phyloP scores from a whole-genome alignment of 1,139 yeast species.

The Kodamaea ohmeri region DNA sequence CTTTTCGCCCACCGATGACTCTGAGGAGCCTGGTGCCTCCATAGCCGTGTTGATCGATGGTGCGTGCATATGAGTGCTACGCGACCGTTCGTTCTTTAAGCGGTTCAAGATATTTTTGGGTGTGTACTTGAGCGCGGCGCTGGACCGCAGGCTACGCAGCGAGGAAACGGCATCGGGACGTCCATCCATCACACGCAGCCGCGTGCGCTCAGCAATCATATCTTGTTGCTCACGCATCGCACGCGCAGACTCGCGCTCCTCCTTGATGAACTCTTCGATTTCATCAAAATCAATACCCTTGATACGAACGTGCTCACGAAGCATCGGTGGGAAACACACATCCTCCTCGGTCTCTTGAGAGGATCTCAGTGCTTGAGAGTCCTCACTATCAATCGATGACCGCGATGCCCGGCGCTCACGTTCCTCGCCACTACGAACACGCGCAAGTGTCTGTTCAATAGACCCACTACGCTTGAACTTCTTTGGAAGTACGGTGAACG shows the following conservation, averaged over 20 bases:
- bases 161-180: slow-evolving; percentile 12
- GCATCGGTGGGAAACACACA: slow-evolving; percentile 88
- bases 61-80: too few species aligned
- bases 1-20: slow-evolving; percentile 6
- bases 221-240: slow-evolving; percentile 31
- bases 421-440: slow-evolving; percentile 14
- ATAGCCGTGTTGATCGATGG: too few species aligned
- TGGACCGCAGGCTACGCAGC: slow-evolving; percentile 15
- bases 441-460: slow-evolving; percentile 17
- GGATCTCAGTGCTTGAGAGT: slow-evolving; percentile 68
- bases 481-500: slow-evolving; percentile 6
- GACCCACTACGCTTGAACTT: slow-evolving; percentile 20
- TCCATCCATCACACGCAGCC: slow-evolving; percentile 18
- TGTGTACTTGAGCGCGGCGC: slow-evolving; percentile 63
- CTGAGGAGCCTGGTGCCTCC: slow-evolving; percentile 1
- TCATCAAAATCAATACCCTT: slow-evolving; percentile 80
- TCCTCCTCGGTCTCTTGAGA: slow-evolving; percentile 93
- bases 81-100: slow-evolving; percentile 11
- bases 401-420: slow-evolving; percentile 34
- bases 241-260: slow-evolving; percentile 36
- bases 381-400: slow-evolving; percentile 57
- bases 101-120: slow-evolving; percentile 41
- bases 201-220: slow-evolving; percentile 30
- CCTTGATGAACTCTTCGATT: slow-evolving; percentile 69
- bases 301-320: slow-evolving; percentile 64